Conservation (phyloP, 306 rosid species). For the Lathyrus oleraceus region DNA sequence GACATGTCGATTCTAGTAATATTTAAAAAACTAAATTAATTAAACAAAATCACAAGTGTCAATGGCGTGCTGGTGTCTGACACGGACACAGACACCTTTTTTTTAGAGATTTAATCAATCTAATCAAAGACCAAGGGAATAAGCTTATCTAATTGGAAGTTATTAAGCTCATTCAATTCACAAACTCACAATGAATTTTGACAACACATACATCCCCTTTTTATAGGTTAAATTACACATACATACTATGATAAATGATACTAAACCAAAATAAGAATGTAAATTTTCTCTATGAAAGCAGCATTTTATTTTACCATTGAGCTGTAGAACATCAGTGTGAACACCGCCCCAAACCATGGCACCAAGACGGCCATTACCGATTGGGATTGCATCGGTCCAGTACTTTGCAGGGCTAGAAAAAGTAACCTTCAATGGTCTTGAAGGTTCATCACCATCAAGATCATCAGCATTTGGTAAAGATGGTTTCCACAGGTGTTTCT, state of each 20-base stretch:
- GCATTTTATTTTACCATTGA: conserved; percentile 59
- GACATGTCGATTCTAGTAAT: too few species aligned
- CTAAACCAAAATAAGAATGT: not conserved
- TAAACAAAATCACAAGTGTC: too few species aligned
- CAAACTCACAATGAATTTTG: not conserved
- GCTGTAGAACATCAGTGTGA: conserved; percentile 69
- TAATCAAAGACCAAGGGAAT: not conserved
- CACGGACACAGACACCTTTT: too few species aligned
- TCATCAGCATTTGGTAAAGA: conserved; percentile 29
- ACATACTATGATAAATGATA: not conserved
- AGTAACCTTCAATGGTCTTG: conserved; percentile 63
- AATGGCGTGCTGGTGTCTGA: too few species aligned
- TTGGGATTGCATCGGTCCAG: conserved; percentile 89
- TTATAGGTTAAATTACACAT: not conserved
- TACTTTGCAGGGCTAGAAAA: conserved; percentile 65
- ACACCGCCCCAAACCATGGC: conserved; percentile 97
- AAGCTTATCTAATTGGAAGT: not conserved
- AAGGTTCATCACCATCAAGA: conserved; percentile 29
- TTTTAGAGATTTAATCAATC: too few species aligned
- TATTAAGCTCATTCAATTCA: not conserved
- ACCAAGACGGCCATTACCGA: conserved; percentile 94
- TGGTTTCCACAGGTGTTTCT: conserved; percentile 63
- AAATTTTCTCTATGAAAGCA: not conserved
- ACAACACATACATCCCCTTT: not conserved
- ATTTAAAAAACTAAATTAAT: too few species aligned